Percentiles rank a stretch among this genome's conserved stretches.
Conservation (phyloP, 192 early-diverging fungal species). For the Geosiphon pyriformis region DNA sequence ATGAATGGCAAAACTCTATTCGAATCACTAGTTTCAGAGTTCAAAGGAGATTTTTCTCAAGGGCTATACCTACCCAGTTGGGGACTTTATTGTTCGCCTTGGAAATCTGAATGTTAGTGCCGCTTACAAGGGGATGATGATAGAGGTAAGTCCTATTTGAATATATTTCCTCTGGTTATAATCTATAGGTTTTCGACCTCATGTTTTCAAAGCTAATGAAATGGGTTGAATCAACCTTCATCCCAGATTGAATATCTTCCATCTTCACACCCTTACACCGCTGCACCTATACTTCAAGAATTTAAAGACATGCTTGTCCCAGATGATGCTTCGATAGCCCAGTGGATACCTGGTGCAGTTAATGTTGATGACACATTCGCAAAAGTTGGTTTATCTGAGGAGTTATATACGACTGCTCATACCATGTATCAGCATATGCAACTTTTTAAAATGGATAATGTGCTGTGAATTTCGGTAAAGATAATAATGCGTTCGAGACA, state of each 20-base stretch:
- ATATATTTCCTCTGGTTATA: neutral
- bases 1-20: too few relatives aligned
- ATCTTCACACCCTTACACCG: neutral
- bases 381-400: constrained; percentile 20
- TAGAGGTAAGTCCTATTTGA: constrained; percentile 1
- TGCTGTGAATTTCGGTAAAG: too few relatives aligned
- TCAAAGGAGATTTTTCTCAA: neutral
- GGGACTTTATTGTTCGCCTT: constrained; percentile 16
- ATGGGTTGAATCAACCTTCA: neutral
- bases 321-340: neutral
- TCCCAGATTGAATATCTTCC: constrained; percentile 15
- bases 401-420: constrained; percentile 3
- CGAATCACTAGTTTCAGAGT: too few relatives aligned
- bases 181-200: neutral
- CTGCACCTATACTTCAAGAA: constrained; percentile 4
- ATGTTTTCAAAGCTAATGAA: too few relatives aligned
- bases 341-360: neutral
- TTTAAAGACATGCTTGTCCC: constrained; percentile 10
- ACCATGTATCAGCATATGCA: constrained; percentile 14
- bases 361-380: neutral
- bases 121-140: neutral
- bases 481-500: too few relatives aligned
- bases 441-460: constrained; percentile 6
- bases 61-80: neutral
- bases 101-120: neutral